phyloP scores from a whole-genome alignment of 2,329 filamentous ascomycete genomes.

The Epichloe brachyelytri region DNA sequence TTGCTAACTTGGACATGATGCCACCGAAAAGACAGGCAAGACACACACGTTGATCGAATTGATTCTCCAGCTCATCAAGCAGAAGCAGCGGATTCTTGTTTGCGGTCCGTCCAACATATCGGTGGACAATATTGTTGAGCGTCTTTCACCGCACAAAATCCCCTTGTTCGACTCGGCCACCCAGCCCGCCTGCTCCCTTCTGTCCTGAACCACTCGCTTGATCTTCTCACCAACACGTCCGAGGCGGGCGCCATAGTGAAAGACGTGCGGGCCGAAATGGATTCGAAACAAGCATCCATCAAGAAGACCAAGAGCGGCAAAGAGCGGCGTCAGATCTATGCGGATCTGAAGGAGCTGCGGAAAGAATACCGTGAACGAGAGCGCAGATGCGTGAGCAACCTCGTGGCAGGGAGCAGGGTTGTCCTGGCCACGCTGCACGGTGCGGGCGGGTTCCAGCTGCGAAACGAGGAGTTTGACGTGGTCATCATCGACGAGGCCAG shows the following conservation, averaged over 20 bases:
- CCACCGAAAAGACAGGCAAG: slow-evolving; percentile 56
- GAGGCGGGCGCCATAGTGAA: slow-evolving; percentile 81
- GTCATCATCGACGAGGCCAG: slow-evolving; percentile 94
- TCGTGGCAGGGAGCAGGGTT: slow-evolving; percentile 69
- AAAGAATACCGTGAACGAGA: slow-evolving; percentile 85
- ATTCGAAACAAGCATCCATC: slow-evolving; percentile 77
- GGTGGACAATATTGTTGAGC: slow-evolving; percentile 95
- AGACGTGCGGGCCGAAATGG: slow-evolving; percentile 86
- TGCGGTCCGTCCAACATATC: slow-evolving; percentile 95
- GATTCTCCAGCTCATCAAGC: slow-evolving; percentile 76
- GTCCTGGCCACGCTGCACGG: slow-evolving; percentile 89
- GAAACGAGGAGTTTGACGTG: slow-evolving; percentile 73
- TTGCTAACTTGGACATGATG: background rate
- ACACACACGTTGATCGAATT: slow-evolving; percentile 93
- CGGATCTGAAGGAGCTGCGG: slow-evolving; percentile 69
- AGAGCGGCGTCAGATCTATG: slow-evolving; percentile 72
- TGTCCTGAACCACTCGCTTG: slow-evolving; percentile 79
- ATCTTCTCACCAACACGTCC: slow-evolving; percentile 80
- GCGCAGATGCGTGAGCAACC: slow-evolving; percentile 60
- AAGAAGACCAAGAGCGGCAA: slow-evolving; percentile 72
- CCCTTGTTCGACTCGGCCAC: slow-evolving; percentile 81
- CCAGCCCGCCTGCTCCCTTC: slow-evolving; percentile 81
- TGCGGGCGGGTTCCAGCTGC: slow-evolving; percentile 72
- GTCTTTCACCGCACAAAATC: slow-evolving; percentile 70
- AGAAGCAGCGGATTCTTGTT: slow-evolving; percentile 66